Evolutionary conservation across 2,329 filamentous ascomycete species (phyloP).

Genomic region (Cercospora janseana): DNA sequence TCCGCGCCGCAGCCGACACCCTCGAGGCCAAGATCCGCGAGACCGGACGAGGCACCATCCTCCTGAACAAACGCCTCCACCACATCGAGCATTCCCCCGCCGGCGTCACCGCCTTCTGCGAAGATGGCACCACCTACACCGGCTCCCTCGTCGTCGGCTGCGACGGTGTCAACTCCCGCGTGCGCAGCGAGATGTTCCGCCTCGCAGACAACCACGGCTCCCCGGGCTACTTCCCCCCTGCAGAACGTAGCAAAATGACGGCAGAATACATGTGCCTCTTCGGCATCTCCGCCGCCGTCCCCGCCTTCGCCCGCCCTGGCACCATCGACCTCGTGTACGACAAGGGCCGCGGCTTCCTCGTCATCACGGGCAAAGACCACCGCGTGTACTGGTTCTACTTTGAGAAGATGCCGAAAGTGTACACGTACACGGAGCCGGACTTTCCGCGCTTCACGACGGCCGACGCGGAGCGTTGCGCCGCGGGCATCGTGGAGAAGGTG

Average conservation of each 20-base stretch:
- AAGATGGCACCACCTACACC: slow-evolving; percentile 17
- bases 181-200: slow-evolving; percentile 32
- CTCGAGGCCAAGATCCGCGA: slow-evolving; percentile 23
- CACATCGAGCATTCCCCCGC: slow-evolving; percentile 12
- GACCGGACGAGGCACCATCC: not conserved
- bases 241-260: slow-evolving; percentile 25
- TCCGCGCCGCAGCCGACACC: slow-evolving; percentile 26
- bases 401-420: slow-evolving; percentile 33
- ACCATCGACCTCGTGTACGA: slow-evolving; percentile 27
- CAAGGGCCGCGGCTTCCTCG: slow-evolving; percentile 31
- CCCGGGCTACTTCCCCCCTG: slow-evolving; percentile 18
- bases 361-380: slow-evolving; percentile 35
- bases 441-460: slow-evolving; percentile 39
- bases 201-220: slow-evolving; percentile 17
- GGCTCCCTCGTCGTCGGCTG: slow-evolving; percentile 32
- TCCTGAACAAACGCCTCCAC: slow-evolving; percentile 18
- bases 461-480: slow-evolving; percentile 35
- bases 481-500: slow-evolving; percentile 29
- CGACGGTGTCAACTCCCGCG: slow-evolving; percentile 32
- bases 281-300: slow-evolving; percentile 39
- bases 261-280: slow-evolving; percentile 41
- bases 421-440: slow-evolving; percentile 31
- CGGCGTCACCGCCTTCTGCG: slow-evolving; percentile 18
- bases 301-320: slow-evolving; percentile 19
- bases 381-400: slow-evolving; percentile 43